Percentiles rank a stretch among this genome's conserved stretches.
Evolutionary conservation across 129 eudicot genomes (phyloP).

Genomic region (Glebionis coronaria): DNA sequence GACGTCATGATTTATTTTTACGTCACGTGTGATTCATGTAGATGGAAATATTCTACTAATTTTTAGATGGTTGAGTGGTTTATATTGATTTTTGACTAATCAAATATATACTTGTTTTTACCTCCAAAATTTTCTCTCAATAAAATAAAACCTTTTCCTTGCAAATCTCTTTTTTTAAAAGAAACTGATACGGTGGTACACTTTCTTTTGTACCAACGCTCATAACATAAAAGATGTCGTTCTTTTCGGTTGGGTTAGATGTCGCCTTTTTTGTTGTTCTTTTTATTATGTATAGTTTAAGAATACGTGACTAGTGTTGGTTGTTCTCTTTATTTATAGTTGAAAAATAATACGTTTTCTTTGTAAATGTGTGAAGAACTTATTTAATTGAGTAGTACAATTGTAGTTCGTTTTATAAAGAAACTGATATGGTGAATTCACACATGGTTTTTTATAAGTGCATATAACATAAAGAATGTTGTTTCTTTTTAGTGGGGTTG

Average conservation of each 20-base stretch:
- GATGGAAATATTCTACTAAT: too few relatives aligned
- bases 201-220: conserved; percentile 20
- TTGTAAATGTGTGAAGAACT: background rate
- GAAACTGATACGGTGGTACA: background rate
- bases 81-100: background rate
- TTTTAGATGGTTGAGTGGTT: background rate
- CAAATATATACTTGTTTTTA: background rate
- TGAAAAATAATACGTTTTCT: background rate
- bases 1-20: too few relatives aligned
- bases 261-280: conserved; percentile 2
- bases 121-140: background rate
- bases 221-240: background rate
- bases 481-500: conserved; percentile 6
- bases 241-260: conserved; percentile 3
- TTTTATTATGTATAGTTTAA: conserved; percentile 3
- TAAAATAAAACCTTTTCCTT: background rate
- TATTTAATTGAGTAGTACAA: too few relatives aligned
- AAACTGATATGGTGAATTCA: background rate
- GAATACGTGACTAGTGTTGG: too few relatives aligned
- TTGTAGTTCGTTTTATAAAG: background rate
- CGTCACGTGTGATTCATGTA: too few relatives aligned
- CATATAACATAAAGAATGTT: background rate
- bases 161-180: background rate
- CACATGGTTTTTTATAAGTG: conserved; percentile 21
- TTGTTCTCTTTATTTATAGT: too few relatives aligned